Conservation (phyloP, 768 basidiomycete species). For the Megacollybia marginata region DNA sequence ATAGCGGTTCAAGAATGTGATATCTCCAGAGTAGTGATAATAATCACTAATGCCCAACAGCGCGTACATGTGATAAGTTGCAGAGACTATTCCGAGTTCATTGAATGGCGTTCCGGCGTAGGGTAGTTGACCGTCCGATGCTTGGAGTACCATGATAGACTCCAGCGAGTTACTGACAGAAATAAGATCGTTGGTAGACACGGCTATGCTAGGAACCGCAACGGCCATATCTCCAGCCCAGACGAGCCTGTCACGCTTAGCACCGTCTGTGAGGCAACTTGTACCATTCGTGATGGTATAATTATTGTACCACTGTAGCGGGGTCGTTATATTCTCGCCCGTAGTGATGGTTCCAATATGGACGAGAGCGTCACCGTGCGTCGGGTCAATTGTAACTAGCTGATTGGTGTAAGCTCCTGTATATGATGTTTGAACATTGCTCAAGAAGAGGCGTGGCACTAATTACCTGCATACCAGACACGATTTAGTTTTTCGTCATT, state of each 20-base stretch:
- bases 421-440: background rate
- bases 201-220: background rate
- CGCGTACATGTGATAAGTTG: constrained; percentile 30
- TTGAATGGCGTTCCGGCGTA: constrained; percentile 23
- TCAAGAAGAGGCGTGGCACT: no score
- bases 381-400: constrained; percentile 20
- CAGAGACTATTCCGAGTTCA: constrained; percentile 1
- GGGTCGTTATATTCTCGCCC: background rate
- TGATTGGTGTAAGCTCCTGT: constrained; percentile 31
- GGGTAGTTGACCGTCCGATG: constrained; percentile 22
- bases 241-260: constrained; percentile 26
- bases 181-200: background rate
- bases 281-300: constrained; percentile 25
- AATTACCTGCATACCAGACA: background rate
- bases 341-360: background rate
- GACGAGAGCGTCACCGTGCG: constrained; percentile 23
- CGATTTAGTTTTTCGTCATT: constrained; percentile 7
- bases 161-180: background rate
- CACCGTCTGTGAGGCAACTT: constrained; percentile 30
- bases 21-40: constrained; percentile 26
- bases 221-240: background rate
- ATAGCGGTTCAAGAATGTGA: constrained; percentile 18
- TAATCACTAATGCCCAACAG: constrained; percentile 21
- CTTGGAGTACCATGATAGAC: background rate
- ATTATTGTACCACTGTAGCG: constrained; percentile 23